Conservation (phyloP, 2,329 filamentous ascomycete species). For the Cryphonectria parasitica region DNA sequence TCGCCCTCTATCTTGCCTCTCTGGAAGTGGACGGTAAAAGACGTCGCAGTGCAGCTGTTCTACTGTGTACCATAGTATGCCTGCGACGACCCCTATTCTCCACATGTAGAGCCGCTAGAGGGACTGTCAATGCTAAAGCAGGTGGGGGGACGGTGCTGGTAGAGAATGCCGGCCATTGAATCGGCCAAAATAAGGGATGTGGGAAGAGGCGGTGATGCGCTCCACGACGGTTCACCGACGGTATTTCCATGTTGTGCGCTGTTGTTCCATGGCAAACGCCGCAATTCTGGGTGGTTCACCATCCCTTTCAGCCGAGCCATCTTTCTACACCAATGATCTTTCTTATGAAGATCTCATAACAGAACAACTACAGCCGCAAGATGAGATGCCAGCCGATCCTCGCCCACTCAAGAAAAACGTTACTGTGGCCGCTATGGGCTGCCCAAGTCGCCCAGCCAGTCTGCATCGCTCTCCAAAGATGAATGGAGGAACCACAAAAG, state of each 20-base stretch:
- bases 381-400: conserved; percentile 4
- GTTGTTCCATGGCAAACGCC: not conserved
- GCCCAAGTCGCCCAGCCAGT: not conserved
- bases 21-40: not conserved
- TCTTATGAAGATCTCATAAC: not conserved
- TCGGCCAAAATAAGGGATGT: not conserved
- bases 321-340: not conserved
- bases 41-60: not conserved
- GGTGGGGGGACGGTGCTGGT: not conserved
- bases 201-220: conserved; percentile 18
- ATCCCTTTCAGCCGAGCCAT: conserved; percentile 16
- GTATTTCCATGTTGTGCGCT: conserved; percentile 10
- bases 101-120: not conserved
- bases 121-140: not conserved
- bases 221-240: conserved; percentile 23
- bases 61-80: not conserved
- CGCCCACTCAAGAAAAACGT: conserved; percentile 6
- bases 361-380: not conserved
- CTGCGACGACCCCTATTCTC: conserved; percentile 9
- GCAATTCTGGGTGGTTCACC: conserved; percentile 6
- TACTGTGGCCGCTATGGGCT: conserved; percentile 3
- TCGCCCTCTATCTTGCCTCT: not conserved
- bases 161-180: not conserved
- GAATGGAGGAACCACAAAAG: conserved; percentile 22
- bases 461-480: not conserved